phyloP scores from a whole-genome alignment of 75 land plant genomes.

The Sequoia sempervirens region DNA sequence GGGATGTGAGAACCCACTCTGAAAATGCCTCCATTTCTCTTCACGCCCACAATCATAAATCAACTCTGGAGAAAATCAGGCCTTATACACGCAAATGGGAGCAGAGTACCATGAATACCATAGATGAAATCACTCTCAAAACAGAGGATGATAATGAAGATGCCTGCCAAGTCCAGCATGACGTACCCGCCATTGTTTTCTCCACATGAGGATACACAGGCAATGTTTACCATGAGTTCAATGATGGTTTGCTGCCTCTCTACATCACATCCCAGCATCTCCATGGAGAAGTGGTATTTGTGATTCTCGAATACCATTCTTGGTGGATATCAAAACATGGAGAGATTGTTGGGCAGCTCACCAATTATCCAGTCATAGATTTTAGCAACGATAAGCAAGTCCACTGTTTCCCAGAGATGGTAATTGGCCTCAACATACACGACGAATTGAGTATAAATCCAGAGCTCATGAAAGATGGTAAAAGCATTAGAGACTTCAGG shows the following conservation, averaged over 20 bases:
- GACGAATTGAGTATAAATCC: constrained; percentile 33
- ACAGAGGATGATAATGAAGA: not conserved
- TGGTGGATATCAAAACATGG: constrained; percentile 85
- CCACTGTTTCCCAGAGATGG: constrained; percentile 69
- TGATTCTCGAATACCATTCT: constrained; percentile 62
- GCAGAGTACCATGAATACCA: constrained; percentile 55
- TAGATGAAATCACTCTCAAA: constrained; percentile 58
- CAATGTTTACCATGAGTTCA: constrained; percentile 81
- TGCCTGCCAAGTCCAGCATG: constrained; percentile 51
- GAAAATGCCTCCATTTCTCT: constrained; percentile 40
- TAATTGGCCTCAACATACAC: constrained; percentile 38
- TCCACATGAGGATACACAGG: constrained; percentile 83
- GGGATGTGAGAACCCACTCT: constrained; percentile 54
- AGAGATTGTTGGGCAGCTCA: constrained; percentile 56
- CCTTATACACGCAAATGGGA: constrained; percentile 98
- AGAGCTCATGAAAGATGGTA: constrained; percentile 8
- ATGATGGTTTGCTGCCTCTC: constrained; percentile 64
- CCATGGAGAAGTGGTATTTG: constrained; percentile 39
- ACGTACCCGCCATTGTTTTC: constrained; percentile 70
- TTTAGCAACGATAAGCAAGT: constrained; percentile 32
- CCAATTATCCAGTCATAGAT: constrained; percentile 54
- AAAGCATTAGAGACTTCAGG: constrained; percentile 21
- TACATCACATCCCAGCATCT: constrained; percentile 36
- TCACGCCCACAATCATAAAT: constrained; percentile 2
- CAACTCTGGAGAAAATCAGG: constrained; percentile 51